A percentile compares a stretch with the other conserved stretches of the same genome.
phyloP scores from a whole-genome alignment of 352 stramenopile species.

The Pythium sukuiense region DNA sequence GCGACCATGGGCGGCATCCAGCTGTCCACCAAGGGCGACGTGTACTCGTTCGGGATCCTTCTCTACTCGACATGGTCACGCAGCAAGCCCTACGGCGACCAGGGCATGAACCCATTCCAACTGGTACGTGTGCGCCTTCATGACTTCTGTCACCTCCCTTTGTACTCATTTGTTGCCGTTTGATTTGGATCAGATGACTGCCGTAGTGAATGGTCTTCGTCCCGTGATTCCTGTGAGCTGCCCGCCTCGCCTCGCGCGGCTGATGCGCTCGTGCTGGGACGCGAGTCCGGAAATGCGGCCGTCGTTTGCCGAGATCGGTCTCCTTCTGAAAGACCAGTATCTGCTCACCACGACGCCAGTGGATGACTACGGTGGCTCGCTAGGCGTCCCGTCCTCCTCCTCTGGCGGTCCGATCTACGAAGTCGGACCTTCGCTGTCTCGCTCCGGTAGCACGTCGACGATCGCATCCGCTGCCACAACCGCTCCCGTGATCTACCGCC shows the following conservation, averaged over 20 bases:
- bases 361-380: constrained; percentile 55
- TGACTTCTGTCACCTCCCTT: neutral
- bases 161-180: neutral
- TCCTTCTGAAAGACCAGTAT: constrained; percentile 76
- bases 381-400: constrained; percentile 30
- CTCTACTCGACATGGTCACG: constrained; percentile 88
- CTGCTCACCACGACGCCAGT: constrained; percentile 52
- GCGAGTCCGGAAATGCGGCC: constrained; percentile 65
- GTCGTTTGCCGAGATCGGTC: constrained; percentile 78
- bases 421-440: constrained; percentile 14
- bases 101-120: constrained; percentile 90
- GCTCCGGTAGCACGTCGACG: constrained; percentile 22
- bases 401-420: constrained; percentile 23
- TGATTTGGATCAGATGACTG: constrained; percentile 66
- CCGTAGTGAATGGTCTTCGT: constrained; percentile 81
- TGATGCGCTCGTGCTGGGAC: constrained; percentile 88
- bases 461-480: constrained; percentile 20
- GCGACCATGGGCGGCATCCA: constrained; percentile 87
- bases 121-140: constrained; percentile 42
- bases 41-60: constrained; percentile 86
- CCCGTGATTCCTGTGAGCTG: constrained; percentile 85
- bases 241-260: constrained; percentile 61
- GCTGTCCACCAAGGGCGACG: constrained; percentile 86
- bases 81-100: constrained; percentile 87
- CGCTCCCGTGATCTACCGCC: constrained; percentile 18